These are phyloP conservation scores for Kluyveromyces starmeri DNA, from an alignment of 805 yeast species.

Conservation along the genomic window DNA sequence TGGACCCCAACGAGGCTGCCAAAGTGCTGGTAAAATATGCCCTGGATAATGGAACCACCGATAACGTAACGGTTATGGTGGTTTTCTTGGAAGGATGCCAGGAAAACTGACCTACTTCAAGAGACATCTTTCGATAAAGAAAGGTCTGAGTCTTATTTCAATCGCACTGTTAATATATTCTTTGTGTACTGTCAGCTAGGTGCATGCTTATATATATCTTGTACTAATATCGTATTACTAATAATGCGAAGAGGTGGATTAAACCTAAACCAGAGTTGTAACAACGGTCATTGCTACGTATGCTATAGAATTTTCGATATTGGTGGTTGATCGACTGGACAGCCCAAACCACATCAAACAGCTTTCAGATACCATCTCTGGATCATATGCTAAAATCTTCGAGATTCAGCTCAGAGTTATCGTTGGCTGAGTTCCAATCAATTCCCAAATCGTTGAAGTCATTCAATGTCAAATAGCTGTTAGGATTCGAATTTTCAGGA, in stretches of 20 bases:
- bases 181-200: too few relatives aligned
- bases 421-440: slow-evolving; percentile 27
- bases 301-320: too few relatives aligned
- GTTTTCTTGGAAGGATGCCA: slow-evolving; percentile 31
- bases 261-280: not conserved
- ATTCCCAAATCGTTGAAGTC: slow-evolving; percentile 30
- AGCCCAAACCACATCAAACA: too few relatives aligned
- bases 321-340: too few relatives aligned
- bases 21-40: slow-evolving; percentile 63
- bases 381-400: slow-evolving; percentile 19
- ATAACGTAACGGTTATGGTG: slow-evolving; percentile 90
- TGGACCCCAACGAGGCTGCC: slow-evolving; percentile 60
- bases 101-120: too few relatives aligned
- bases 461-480: slow-evolving; percentile 28
- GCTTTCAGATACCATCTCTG: not conserved
- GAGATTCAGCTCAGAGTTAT: slow-evolving; percentile 22
- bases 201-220: too few relatives aligned
- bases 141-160: too few relatives aligned
- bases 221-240: too few relatives aligned
- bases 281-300: not conserved
- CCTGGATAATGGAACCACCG: slow-evolving; percentile 70
- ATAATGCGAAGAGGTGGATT: too few relatives aligned
- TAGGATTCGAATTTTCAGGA: slow-evolving; percentile 9
- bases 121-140: too few relatives aligned
- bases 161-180: too few relatives aligned